Evolutionary conservation across 805 yeast species (phyloP), one percentile per base, ranked within the genome.

Genomic region (Starmerella kuoi): DNA sequence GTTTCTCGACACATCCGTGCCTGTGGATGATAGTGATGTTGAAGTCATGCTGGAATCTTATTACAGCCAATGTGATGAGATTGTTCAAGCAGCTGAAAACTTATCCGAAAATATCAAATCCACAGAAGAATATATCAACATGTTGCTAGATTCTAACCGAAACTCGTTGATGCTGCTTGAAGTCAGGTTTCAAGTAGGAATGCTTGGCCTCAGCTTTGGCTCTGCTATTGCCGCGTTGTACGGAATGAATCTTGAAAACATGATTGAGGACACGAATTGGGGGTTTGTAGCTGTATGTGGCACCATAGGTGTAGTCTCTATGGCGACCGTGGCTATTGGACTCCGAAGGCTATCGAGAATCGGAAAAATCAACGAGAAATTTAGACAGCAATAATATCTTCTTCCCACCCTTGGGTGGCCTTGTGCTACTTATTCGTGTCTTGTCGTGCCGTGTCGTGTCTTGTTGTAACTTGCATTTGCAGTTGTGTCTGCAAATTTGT

Each of bases 161-260:
- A 91, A 91, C 61, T 85, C 88, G 51, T 68, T 91, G 46, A 86
- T 91, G 95, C 60, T 86, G 23, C 65, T 91, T 31, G 94, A 94
- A 3, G 66, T 91, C 43, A 71, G 80, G 52, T 84, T 85, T 58
- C 78, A 91, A 38, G 76, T 85, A 21, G 91, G 94, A 0, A 68
- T 93, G 43, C 64, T 91, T 27, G 79, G 94, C 3, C 65, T 87
- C 55, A 94, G 94, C 2, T 73, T 78, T 14, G 79, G 91, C 1
- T 65, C 93, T 35, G 83, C 82, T 50, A 58, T 84, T 14, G 91
- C 94, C 2, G 80, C 95, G 0, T 65, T 85, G 9, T 91, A 87
- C 60, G 99, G 99, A 27, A 91, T 91, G 98, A 91, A 91, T 61
- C 65, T 91, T 59, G 84, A 81, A 55, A 91, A 88, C 61, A 86